Base-by-base conservation (phyloP, 805 yeast genomes). In the Candida tibetensis region DNA sequence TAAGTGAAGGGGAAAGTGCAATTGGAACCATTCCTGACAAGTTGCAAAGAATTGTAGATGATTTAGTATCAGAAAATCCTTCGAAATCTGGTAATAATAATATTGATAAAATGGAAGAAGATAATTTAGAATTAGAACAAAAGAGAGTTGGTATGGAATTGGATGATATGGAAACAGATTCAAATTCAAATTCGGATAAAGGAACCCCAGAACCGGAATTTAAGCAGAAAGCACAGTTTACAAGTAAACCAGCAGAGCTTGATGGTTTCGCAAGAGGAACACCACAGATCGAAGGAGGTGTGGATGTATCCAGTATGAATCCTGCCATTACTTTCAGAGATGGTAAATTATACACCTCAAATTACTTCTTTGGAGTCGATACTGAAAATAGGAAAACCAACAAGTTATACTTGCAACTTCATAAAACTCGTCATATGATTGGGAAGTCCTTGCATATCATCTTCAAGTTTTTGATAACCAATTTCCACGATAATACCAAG, bases 391-490 rank as follows among this genome's bases (percentile, higher is more conserved):
- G 76, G 43, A 53, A 62, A 28, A 42, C 60, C 3, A 52, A 53
- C 41, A 58, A 54, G 10, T 36, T 52, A 19, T 69, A 69, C 36
- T 37, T 63, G 28, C 58, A 53, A 36, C 60, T 90, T 4, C 95
- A 90, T 51, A 68, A 72, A 8, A 56, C 78, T 5, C 73, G 95
- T 35, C 69, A 76, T 17, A 53, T 64, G 21, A 69, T 88, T 28
- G 93, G 91, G 0, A 64, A 69, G 41, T 67, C 77, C 30, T 71
- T 90, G 38, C 95, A 85, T 52, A 64, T 66, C 4, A 56, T 85
- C 4, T 74, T 70, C 38, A 50, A 59, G 6, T 74, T 71, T 45
- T 58, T 88, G 40, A 49, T 60, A 5, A 57, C 66, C 1, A 61
- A 75, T 34, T 73, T 72, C 30, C 79, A 75, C 28, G 88, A 85